phyloP scores from a whole-genome alignment of 495 filamentous ascomycete genomes.

The Tuber borchii region DNA sequence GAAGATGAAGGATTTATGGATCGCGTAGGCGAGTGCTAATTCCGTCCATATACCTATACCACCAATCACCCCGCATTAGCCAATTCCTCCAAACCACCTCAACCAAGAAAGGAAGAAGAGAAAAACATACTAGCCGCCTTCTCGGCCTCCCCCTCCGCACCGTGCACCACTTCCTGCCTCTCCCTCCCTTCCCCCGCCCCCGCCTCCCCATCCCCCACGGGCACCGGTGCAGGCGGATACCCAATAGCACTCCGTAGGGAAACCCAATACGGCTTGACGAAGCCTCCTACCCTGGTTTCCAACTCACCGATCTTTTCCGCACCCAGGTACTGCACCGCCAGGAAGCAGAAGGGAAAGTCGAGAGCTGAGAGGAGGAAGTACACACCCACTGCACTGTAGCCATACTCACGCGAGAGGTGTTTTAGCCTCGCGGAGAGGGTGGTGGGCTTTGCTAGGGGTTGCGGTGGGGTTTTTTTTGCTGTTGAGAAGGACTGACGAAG shows the following conservation, averaged over 20 bases:
- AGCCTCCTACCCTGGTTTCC: constrained; percentile 40
- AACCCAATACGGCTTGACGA: constrained; percentile 39
- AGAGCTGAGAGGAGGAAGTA: constrained; percentile 75
- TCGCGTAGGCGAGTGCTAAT: constrained; percentile 85
- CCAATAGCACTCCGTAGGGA: constrained; percentile 24
- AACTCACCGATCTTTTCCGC: constrained; percentile 69
- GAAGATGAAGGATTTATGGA: constrained; percentile 98
- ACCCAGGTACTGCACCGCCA: constrained; percentile 73
- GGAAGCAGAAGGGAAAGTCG: constrained; percentile 93
- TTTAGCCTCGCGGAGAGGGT: constrained; percentile 61
- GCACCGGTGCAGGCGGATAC: constrained; percentile 11
- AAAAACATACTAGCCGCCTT: constrained; percentile 52
- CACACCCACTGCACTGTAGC: constrained; percentile 86
- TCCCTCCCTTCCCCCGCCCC: constrained; percentile 44
- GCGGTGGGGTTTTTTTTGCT: not conserved
- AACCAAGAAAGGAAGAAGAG: constrained; percentile 29
- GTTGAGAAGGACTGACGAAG: constrained; percentile 9
- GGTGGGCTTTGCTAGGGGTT: constrained; percentile 41
- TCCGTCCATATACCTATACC: constrained; percentile 71
- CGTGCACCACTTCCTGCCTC: constrained; percentile 48
- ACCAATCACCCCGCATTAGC: constrained; percentile 19
- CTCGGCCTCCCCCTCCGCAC: constrained; percentile 48
- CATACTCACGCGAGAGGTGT: constrained; percentile 87
- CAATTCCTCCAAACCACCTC: constrained; percentile 1
- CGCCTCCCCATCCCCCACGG: constrained; percentile 42